A percentile compares a stretch with the other conserved stretches of the same genome.
These are phyloP conservation scores for Metschnikowia colocasiae DNA, from an alignment of 805 yeast genomes.

Conservation along the genomic window DNA sequence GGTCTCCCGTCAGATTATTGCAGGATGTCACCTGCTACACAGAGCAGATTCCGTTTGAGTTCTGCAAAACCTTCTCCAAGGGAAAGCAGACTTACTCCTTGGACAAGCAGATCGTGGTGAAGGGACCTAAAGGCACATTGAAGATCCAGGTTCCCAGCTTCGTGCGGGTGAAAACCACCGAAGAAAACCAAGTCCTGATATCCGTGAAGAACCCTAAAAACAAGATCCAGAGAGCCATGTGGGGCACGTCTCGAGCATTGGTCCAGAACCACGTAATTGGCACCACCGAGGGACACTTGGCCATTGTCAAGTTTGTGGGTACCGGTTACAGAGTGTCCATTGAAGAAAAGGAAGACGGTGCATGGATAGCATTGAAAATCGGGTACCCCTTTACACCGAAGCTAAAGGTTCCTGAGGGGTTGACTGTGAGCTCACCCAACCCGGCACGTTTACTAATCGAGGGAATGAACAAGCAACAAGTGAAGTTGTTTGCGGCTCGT, in stretches of 20 bases:
- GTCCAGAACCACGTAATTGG: conserved; percentile 79
- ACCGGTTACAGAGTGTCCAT: conserved; percentile 92
- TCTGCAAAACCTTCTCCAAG: conserved; percentile 59
- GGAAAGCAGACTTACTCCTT: conserved; percentile 59
- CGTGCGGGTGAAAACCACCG: conserved; percentile 41
- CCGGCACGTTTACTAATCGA: conserved; percentile 84
- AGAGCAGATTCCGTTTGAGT: conserved; percentile 46
- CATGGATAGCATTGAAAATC: conserved; percentile 70
- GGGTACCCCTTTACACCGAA: conserved; percentile 84
- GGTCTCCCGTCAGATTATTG: conserved; percentile 67
- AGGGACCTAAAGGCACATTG: conserved; percentile 76
- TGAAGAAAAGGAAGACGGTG: conserved; percentile 51
- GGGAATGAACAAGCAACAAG: conserved; percentile 85
- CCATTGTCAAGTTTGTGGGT: conserved; percentile 86
- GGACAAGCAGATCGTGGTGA: conserved; percentile 55
- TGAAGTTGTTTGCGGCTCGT: conserved; percentile 82
- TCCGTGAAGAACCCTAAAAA: conserved; percentile 52
- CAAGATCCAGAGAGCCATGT: conserved; percentile 76
- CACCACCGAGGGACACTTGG: conserved; percentile 88
- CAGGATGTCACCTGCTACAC: conserved; percentile 53
- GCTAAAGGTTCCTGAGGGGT: conserved; percentile 69
- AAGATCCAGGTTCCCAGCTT: conserved; percentile 70
- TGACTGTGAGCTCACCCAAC: conserved; percentile 71
- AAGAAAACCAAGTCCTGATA: conserved; percentile 44
- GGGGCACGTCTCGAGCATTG: conserved; percentile 90